These are phyloP conservation scores for Populus alba DNA, from an alignment of 345 rosid genomes.

Conservation along the genomic window DNA sequence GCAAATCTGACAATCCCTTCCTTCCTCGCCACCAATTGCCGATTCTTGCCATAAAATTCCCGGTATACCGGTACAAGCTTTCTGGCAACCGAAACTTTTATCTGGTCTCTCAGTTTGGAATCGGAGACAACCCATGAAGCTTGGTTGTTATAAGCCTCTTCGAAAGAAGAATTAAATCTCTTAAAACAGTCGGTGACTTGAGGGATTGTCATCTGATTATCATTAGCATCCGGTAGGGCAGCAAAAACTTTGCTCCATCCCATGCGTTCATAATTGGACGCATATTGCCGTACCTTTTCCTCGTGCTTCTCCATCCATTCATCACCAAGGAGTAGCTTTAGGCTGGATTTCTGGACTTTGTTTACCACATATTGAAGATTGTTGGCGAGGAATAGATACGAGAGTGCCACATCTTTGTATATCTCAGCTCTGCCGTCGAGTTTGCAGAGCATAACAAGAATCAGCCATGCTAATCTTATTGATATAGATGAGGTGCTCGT, in stretches of 20 bases:
- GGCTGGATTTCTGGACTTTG: constrained; percentile 56
- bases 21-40: constrained; percentile 15
- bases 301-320: constrained; percentile 64
- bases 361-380: constrained; percentile 69
- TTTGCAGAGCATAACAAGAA: constrained; percentile 68
- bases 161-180: constrained; percentile 56
- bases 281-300: constrained; percentile 50
- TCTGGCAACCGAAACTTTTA: constrained; percentile 50
- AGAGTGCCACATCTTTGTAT: constrained; percentile 58
- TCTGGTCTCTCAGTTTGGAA: constrained; percentile 46
- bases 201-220: constrained; percentile 29
- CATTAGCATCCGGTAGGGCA: constrained; percentile 37
- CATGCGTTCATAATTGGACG: constrained; percentile 55
- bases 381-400: constrained; percentile 73
- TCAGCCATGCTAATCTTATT: constrained; percentile 55
- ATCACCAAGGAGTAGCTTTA: constrained; percentile 51
- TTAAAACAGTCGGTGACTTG: constrained; percentile 37
- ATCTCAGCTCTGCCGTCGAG: constrained; percentile 59
- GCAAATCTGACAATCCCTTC: constrained; percentile 44
- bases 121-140: constrained; percentile 58
- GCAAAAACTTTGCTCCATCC: constrained; percentile 61
- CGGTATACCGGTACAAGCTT: constrained; percentile 46
- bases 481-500: constrained; percentile 35
- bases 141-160: constrained; percentile 56
- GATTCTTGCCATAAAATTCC: constrained; percentile 44